Evolutionary conservation across 768 basidiomycete genomes (phyloP).

Genomic region (Suillus hirtellus): DNA sequence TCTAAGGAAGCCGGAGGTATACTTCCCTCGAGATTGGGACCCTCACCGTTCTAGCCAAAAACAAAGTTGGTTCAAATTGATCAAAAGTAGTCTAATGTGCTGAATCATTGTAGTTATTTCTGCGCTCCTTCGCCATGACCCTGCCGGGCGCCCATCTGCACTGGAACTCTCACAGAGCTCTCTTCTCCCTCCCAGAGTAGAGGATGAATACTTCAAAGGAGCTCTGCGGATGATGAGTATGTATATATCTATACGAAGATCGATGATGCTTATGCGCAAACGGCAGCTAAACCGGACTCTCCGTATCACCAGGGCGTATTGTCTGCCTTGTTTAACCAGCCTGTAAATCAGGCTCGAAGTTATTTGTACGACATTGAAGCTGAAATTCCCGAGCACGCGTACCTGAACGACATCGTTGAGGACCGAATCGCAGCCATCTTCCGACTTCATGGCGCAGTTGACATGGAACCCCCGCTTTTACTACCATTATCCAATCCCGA

Average conservation of each 20-base stretch:
- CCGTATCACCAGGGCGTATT: constrained; percentile 80
- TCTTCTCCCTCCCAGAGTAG: constrained; percentile 71
- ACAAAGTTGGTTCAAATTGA: constrained; percentile 55
- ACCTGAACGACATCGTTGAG: constrained; percentile 72
- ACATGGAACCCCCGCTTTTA: constrained; percentile 83
- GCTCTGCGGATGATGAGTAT: constrained; percentile 64
- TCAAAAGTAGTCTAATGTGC: neutral
- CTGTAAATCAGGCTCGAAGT: constrained; percentile 60
- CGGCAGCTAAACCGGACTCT: constrained; percentile 69
- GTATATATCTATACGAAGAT: constrained; percentile 41
- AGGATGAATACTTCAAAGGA: constrained; percentile 85
- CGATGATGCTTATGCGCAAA: neutral
- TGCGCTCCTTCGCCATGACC: constrained; percentile 81
- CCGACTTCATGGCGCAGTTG: constrained; percentile 86
- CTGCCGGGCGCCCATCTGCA: constrained; percentile 74
- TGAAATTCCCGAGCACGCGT: constrained; percentile 67
- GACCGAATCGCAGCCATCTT: constrained; percentile 79
- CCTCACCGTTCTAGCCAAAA: constrained; percentile 56
- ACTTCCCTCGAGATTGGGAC: constrained; percentile 81
- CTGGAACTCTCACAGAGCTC: constrained; percentile 80
- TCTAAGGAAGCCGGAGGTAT: constrained; percentile 67
- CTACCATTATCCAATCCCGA: constrained; percentile 67
- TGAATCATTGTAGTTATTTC: constrained; percentile 60
- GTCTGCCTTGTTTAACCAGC: constrained; percentile 74
- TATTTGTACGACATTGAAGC: constrained; percentile 75